Evolutionary conservation across 305 asterid genomes (phyloP), one percentile per base, ranked within the genome.

Genomic region (Fraxinus paxiana): DNA sequence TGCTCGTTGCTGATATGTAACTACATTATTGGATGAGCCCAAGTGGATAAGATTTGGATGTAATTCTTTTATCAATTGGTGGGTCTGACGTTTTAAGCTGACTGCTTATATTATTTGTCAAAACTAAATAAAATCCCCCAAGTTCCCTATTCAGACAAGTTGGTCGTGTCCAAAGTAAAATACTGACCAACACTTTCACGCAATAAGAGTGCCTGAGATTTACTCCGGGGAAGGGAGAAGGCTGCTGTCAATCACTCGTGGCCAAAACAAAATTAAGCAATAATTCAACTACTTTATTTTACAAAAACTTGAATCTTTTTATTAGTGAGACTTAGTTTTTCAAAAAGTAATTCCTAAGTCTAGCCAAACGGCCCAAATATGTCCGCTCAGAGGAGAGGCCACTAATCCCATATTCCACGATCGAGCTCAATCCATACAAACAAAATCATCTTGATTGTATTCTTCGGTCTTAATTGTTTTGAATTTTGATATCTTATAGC

Each of bases 41-140:
- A 71, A 18, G n/a, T 83, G 88, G 97, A 94, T 94, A 91, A 89
- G 97, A 89, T 92, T 84, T 86, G 41, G 81, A 69, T 71, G 81
- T 74, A 17, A 24, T 12, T 56, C 18, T 77, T 17, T 65, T 76
- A 77, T 79, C 56, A 48, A 18, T 82, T 79, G 81, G 78, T 67
- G 38, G 38, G 37, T 67, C n/a, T 67, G 17, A 26, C 12, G 15
- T 20, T 59, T 59, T 22, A 56, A 18, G 67, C 67, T 56, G 67
- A 6, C 12, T 18, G 67, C 13, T 56, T 6, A 17, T 56, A 6
- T 56, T 18, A 1, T 54, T 56, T 56, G 10, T 17, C 67, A 56
- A 56, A 56, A 56, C 28, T 51, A 18, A 56, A 56, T 18, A 56
- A 56, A 18, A 51, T n/a, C 56, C 18, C 67, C 28, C 13, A 18